These are phyloP conservation scores for Calonectria henricotiae DNA, from an alignment of 2,329 filamentous ascomycete species.

Conservation along the genomic window DNA sequence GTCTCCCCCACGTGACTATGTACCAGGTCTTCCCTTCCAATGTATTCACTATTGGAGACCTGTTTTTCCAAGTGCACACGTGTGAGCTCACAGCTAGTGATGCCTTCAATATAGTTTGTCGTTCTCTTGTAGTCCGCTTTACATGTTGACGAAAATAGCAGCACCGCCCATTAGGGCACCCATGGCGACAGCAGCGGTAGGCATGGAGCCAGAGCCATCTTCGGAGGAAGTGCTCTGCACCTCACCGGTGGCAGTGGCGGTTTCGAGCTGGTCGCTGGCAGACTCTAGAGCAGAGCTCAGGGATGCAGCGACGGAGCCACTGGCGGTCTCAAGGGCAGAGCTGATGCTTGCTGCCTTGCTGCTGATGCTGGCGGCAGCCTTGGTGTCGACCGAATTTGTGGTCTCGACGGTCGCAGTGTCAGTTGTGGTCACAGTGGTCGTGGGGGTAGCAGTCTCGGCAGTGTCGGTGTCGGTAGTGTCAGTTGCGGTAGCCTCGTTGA, in stretches of 20 bases:
- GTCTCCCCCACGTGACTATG: neutral
- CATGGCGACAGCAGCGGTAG: no score
- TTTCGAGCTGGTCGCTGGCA: neutral
- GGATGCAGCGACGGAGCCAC: constrained; percentile 10
- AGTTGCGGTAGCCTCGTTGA: neutral
- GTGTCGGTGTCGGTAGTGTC: no score
- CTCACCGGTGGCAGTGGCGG: neutral
- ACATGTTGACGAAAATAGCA: no score
- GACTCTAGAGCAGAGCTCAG: constrained; percentile 23
- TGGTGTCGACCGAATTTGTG: constrained; percentile 11
- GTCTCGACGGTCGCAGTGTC: neutral
- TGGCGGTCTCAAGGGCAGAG: constrained; percentile 24
- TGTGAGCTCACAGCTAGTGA: neutral
- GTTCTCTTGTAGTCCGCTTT: no score
- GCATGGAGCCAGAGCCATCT: no score
- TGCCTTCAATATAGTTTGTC: no score
- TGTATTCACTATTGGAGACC: neutral
- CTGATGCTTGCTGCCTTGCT: constrained; percentile 19
- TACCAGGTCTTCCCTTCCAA: neutral
- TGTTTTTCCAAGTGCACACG: neutral
- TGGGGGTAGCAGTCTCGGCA: neutral
- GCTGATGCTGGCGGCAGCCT: constrained; percentile 15
- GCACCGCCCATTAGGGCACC: no score
- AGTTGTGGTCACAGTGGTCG: no score
- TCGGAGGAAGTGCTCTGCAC: no score